A percentile compares a stretch with the other conserved stretches of the same genome.
Conservation (phyloP, 108 stramenopile species). For the Discostella pseudostelligera region DNA sequence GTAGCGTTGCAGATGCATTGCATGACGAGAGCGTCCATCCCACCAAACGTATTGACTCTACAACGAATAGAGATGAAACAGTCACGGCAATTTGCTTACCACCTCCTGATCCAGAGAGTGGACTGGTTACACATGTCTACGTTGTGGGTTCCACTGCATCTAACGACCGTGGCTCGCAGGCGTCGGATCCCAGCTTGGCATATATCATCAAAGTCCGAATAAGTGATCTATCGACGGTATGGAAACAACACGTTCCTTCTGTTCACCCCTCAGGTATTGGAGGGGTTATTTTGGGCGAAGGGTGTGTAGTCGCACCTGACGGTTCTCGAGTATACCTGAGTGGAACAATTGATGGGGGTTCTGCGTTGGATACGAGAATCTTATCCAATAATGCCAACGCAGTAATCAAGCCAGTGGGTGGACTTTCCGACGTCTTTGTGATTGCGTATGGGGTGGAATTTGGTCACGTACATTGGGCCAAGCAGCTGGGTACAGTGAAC, state of each 20-base stretch:
- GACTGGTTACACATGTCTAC: slow-evolving; percentile 35
- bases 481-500: slow-evolving; percentile 38
- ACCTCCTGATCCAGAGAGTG: slow-evolving; percentile 27
- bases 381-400: slow-evolving; percentile 11
- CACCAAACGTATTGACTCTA: slow-evolving; percentile 47
- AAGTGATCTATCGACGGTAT: slow-evolving; percentile 38
- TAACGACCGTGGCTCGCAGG: slow-evolving; percentile 1
- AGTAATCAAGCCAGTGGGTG: slow-evolving; percentile 28
- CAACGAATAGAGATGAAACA: slow-evolving; percentile 43
- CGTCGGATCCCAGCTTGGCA: slow-evolving; percentile 27
- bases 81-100: slow-evolving; percentile 38
- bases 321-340: slow-evolving; percentile 31
- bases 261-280: slow-evolving; percentile 32
- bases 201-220: slow-evolving; percentile 43
- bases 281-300: slow-evolving; percentile 40
- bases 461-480: slow-evolving; percentile 38
- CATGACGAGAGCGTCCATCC: slow-evolving; percentile 29
- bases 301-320: slow-evolving; percentile 41
- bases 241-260: slow-evolving; percentile 41
- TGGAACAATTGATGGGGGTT: slow-evolving; percentile 43
- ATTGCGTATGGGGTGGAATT: slow-evolving; percentile 40
- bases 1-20: slow-evolving; percentile 10
- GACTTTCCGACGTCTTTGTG: slow-evolving; percentile 37
- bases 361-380: slow-evolving; percentile 27
- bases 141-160: slow-evolving; percentile 31